Conservation (phyloP, 352 stramenopile genomes). For the Pythium sp. region DNA sequence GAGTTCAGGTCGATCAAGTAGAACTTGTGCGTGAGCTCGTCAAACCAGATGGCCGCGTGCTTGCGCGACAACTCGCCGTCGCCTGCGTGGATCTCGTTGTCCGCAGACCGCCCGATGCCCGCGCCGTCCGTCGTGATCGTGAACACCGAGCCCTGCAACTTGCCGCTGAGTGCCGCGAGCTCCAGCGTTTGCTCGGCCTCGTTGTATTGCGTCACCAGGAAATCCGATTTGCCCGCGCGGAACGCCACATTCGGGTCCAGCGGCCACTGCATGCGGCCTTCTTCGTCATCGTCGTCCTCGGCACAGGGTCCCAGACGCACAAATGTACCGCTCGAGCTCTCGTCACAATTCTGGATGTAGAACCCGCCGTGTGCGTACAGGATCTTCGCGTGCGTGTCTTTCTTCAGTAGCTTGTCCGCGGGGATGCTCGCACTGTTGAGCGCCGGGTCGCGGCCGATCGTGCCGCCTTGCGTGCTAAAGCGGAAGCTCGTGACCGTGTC, state of each 20-base stretch:
- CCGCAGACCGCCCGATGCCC: conserved; percentile 80
- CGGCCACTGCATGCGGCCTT: conserved; percentile 80
- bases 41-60: conserved; percentile 93
- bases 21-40: conserved; percentile 72
- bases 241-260: conserved; percentile 60
- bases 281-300: conserved; percentile 29
- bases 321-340: conserved; percentile 63
- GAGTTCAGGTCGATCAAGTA: conserved; percentile 86
- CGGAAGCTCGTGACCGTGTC: conserved; percentile 74
- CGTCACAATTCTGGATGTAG: conserved; percentile 53
- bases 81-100: conserved; percentile 92
- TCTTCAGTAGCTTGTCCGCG: conserved; percentile 61
- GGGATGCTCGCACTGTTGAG: conserved; percentile 67
- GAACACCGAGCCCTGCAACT: conserved; percentile 70
- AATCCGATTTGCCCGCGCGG: conserved; percentile 80
- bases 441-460: conserved; percentile 42
- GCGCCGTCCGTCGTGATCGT: conserved; percentile 84
- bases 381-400: conserved; percentile 52
- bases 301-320: conserved; percentile 49
- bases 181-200: conserved; percentile 52
- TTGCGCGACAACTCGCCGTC: conserved; percentile 94
- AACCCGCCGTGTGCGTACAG: conserved; percentile 56
- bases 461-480: conserved; percentile 47
- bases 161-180: conserved; percentile 55
- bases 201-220: conserved; percentile 59